These are phyloP conservation scores for Papilionanthe hybrid DNA, from an alignment of 116 monocot genomes.

Conservation along the genomic window DNA sequence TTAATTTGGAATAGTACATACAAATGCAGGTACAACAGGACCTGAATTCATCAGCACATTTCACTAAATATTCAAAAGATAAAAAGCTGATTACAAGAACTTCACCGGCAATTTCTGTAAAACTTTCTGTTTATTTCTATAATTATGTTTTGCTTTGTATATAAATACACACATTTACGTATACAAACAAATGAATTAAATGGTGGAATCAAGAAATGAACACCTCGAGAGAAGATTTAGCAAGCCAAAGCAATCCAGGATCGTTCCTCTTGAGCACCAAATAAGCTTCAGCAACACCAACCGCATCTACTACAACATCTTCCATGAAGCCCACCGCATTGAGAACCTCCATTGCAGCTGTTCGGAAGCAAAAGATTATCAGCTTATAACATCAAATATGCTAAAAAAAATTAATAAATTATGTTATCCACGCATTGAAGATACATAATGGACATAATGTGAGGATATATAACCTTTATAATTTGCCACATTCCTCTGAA, in stretches of 20 bases:
- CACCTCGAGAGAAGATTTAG: slow-evolving; percentile 69
- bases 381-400: background rate
- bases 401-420: background rate
- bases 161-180: too few relatives aligned
- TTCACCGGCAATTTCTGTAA: too few relatives aligned
- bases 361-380: slow-evolving; percentile 3
- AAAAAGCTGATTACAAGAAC: too few relatives aligned
- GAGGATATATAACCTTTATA: slow-evolving; percentile 39
- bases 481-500: slow-evolving; percentile 77
- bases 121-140: too few relatives aligned
- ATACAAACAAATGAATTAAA: too few relatives aligned
- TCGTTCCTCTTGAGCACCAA: slow-evolving; percentile 78
- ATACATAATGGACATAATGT: background rate
- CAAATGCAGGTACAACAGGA: too few relatives aligned
- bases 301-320: slow-evolving; percentile 47
- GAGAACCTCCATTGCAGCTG: slow-evolving; percentile 96
- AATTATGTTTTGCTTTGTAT: too few relatives aligned
- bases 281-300: slow-evolving; percentile 60
- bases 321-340: slow-evolving; percentile 65
- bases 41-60: too few relatives aligned
- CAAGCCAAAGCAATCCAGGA: slow-evolving; percentile 93
- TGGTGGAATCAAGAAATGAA: slow-evolving; percentile 23
- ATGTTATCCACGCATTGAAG: background rate
- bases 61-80: too few relatives aligned
- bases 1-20: too few relatives aligned